Base-by-base conservation (phyloP, 2,329 filamentous ascomycete genomes). In the Aspergillus sojae region DNA sequence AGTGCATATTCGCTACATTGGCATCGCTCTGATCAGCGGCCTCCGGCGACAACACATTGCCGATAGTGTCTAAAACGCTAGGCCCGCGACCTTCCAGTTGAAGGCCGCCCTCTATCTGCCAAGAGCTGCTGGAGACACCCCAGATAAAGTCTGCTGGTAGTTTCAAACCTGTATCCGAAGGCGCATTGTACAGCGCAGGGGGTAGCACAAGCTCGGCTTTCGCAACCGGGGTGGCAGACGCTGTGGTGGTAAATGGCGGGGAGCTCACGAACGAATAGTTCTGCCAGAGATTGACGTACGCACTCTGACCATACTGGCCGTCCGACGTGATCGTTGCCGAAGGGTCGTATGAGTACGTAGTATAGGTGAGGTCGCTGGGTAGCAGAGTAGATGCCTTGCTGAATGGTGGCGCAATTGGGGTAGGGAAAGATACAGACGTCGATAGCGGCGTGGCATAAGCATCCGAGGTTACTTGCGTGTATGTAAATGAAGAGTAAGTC, bases 401-500 rank as follows among this genome's bases (percentile, higher is more conserved):
- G 46, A 59, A 59, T 7, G 46, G 45, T 12, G 60, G 60, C 5
- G 56, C 60, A 6, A 58, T 55, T 1, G 60, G 26, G 1, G 60
- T 55, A 7, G 60, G 14, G 41, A 59, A 62, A 2, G 60, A 58
- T 14, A 62, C 41, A 6, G 60, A 57, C 1, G 56, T 34, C 21
- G 54, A 36, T 28, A 62, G 19, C 28, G 55, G 30, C 16, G 60
- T 62, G 4, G 60, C 60, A 48, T 62, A 62, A 5, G 26, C 55
- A 58, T 50, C 52, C 16, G 60, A 59, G 4, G 56, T 58, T 28
- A 62, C 19, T 43, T 62, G 60, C 5, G 60, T 59, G 10, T 62
- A 62, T 28, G 14, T 58, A 34, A 62, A 62, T 1, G 60, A 62
- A 9, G 55, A 53, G 39, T 62, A 62, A 1, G 52, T 36, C n/a